Base-by-base conservation (phyloP, 106 monocot genomes). In the Dendrobium chrysotoxum region DNA sequence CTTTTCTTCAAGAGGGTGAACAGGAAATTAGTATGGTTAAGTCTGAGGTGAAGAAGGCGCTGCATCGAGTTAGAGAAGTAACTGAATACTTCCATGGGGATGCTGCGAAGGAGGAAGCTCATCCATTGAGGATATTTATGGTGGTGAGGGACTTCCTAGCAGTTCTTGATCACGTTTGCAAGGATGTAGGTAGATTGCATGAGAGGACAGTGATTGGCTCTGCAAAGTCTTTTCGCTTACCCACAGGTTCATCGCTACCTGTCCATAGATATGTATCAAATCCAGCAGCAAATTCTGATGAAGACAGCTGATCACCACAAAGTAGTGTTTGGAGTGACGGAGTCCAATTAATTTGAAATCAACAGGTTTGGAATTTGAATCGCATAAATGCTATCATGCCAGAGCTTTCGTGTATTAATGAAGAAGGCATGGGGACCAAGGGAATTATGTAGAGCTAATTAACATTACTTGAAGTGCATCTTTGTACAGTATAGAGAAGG, bases 51-150 rank as follows among this genome's bases (percentile, higher is more conserved):
- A 88, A 74, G 81, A 81, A 28, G 31, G 77, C 86, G 10, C 57
- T 90, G 44, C 30, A 71, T 4, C 26, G 77, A 42, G 88, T 96
- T 11, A 93, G 83, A 76, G 93, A 96, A 74, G 85, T 85, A 4
- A 88, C 91, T 0, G 95, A 91, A 55, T 93, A 96, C 80, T 96
- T 96, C 84, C 96, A 96, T 72, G 96, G 96, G 1, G 83, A 93
- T 61, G 77, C 85, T 12, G 82, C 79, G 5, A 93, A 86, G 83
- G 95, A 96, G 79, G 95, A 89, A 80, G 86, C 87, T 28, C 93
- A 93, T 66, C 93, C 93, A 17, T 76, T 93, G 35, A 93, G 93
- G 78, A 93, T 96, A 54, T 96, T 96, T 76, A 80, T 87, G 85
- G 91, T 93, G 76, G 93, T 93, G 68, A 93, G 91, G 66, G 93